Evolutionary conservation across 768 basidiomycete genomes (phyloP), one percentile per base, ranked within the genome.

Genomic region (Phlegmacium glaucopus): DNA sequence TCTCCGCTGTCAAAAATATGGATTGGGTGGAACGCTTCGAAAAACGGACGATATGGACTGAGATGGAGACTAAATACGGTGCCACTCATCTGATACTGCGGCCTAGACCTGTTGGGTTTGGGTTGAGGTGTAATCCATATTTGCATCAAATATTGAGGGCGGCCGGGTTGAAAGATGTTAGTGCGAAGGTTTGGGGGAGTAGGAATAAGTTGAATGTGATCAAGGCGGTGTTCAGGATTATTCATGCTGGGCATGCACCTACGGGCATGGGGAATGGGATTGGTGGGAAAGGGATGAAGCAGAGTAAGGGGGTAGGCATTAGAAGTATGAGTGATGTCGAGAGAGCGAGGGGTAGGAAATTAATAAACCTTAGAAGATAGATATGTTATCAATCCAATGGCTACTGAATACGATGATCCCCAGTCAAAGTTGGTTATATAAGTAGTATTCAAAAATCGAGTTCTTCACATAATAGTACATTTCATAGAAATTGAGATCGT

Each of bases 21-120:
- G 96, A 97, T 66, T 86, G 75, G 58, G 91, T 99, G 45, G 87
- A 90, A 54, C 82, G 92, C n/a, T 97, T 93, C 67, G 95, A 99
- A 66, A 74, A 82, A 53, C 80, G 96, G 42, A 98, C 96, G n/a
- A 76, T 96, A 13, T 97, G 91, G 90, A 91, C 92, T 16, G 88
- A 93, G 44, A 80, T 94, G 73, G 72, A 78, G 44, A 74, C 74
- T 53, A 99, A 98, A 70, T 83, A 91, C 52, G 92, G 94, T 13
- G 74, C 88, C 11, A 93, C 90, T 7, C 77, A 77, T 51, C 74
- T 98, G 53, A 77, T 89, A 53, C 67, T 98, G 58, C 79, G 95
- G 18, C 89, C 87, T 0, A 75, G 87, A 27, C 86, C 88, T 6
- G 80, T 90, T 61, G 96, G 96, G 2, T 98, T 98, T 63, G 96